Evolutionary conservation across 2,329 filamentous ascomycete genomes (phyloP).

Genomic region (Aureobasidium uvarum): DNA sequence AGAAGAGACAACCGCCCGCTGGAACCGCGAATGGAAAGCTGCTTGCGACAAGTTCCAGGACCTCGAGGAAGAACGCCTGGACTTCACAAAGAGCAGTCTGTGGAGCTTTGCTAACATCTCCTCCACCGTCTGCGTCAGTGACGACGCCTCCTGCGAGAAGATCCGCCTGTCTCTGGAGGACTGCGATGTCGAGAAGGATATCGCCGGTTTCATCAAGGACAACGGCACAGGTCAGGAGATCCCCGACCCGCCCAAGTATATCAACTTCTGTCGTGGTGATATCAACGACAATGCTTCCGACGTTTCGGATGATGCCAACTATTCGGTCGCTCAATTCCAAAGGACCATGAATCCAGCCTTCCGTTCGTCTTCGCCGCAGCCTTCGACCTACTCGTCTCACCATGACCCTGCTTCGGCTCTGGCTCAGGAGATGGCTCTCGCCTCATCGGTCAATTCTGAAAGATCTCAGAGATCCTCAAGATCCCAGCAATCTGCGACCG

Average conservation of each 20-base stretch:
- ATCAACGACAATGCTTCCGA: conserved; percentile 76
- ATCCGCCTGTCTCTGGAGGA: conserved; percentile 88
- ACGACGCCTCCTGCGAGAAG: conserved; percentile 95
- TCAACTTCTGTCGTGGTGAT: conserved; percentile 96
- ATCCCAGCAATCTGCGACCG: conserved; percentile 20
- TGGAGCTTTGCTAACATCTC: conserved; percentile 98
- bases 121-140: conserved; percentile 95
- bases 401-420: conserved; percentile 78
- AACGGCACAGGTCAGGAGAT: conserved; percentile 94
- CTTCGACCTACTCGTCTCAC: conserved; percentile 88
- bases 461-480: conserved; percentile 25
- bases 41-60: conserved; percentile 99
- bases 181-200: conserved; percentile 97
- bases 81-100: conserved; percentile 95
- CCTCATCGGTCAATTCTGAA: conserved; percentile 29
- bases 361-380: conserved; percentile 92
- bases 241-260: conserved; percentile 93
- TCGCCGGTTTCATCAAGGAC: conserved; percentile 81
- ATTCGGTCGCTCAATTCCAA: conserved; percentile 94
- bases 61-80: conserved; percentile 91
- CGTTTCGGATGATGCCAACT: conserved; percentile 79
- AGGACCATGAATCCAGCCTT: conserved; percentile 94
- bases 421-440: conserved; percentile 59
- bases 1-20: conserved; percentile 90
- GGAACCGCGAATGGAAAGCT: conserved; percentile 98